Percentiles rank a stretch among this genome's conserved stretches.
Evolutionary conservation across 192 early-diverging fungal genomes (phyloP).

Genomic region (Geranomyces variabilis): DNA sequence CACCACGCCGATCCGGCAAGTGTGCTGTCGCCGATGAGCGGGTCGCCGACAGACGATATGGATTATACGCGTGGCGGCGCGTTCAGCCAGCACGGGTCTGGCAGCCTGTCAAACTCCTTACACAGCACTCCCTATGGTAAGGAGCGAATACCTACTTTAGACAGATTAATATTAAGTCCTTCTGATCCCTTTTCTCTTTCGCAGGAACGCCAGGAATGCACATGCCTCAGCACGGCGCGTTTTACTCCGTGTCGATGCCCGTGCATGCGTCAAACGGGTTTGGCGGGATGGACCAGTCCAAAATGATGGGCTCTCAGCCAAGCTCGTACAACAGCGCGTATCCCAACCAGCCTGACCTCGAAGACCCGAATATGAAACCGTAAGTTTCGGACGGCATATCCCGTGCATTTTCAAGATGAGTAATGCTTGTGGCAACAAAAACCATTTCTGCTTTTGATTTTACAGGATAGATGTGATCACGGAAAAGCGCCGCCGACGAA

Average conservation of each 20-base stretch:
- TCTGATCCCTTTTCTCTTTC: background rate
- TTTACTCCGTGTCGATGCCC: conserved; percentile 55
- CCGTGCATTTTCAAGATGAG: no score
- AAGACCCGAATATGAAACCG: conserved; percentile 4
- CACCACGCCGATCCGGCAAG: conserved; percentile 42
- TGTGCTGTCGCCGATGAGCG: conserved; percentile 36
- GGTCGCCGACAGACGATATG: conserved; percentile 31
- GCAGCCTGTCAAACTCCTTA: conserved; percentile 20
- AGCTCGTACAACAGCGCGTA: conserved; percentile 40
- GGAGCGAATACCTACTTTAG: background rate
- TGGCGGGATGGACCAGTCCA: conserved; percentile 38
- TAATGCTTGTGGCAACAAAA: background rate
- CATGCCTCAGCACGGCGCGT: conserved; percentile 31
- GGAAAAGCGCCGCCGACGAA: conserved; percentile 89
- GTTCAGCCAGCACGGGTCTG: conserved; percentile 29
- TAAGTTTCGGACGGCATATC: background rate
- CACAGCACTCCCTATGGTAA: conserved; percentile 37
- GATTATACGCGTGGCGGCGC: conserved; percentile 15
- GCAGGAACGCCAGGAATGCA: conserved; percentile 39
- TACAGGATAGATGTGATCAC: conserved; percentile 47
- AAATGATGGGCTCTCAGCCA: conserved; percentile 34
- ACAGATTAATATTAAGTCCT: no score
- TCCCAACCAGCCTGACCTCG: background rate
- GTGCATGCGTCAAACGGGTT: conserved; percentile 47
- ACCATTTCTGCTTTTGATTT: conserved; percentile 3